These are phyloP conservation scores for Hordeum marinum DNA, from an alignment of 176 grass and related monocot genomes.

Conservation along the genomic window DNA sequence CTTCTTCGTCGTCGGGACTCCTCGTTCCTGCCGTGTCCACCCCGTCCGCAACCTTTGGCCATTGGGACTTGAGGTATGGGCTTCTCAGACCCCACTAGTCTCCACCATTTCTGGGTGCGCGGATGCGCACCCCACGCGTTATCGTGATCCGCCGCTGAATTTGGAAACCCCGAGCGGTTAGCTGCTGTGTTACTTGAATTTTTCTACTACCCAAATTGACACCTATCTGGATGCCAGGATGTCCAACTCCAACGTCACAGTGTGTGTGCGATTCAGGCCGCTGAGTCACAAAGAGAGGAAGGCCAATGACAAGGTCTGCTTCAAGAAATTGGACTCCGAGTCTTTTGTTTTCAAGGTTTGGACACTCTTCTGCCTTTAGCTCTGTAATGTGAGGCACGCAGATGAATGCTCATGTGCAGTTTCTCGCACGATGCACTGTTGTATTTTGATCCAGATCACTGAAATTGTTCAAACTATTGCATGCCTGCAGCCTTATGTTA, in stretches of 20 bases:
- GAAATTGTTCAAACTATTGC: neutral
- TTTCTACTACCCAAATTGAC: neutral
- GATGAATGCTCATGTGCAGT: neutral
- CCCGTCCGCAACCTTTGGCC: neutral
- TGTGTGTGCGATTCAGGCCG: slow-evolving; percentile 82
- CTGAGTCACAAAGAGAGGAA: slow-evolving; percentile 67
- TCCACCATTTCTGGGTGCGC: neutral
- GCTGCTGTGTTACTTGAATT: neutral
- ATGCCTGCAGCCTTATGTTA: neutral
- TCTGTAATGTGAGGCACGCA: neutral
- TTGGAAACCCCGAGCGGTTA: neutral
- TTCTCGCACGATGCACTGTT: neutral
- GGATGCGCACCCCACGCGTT: neutral
- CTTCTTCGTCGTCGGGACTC: too few relatives aligned
- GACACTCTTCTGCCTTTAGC: neutral
- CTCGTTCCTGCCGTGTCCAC: neutral
- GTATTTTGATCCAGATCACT: neutral
- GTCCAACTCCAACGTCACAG: slow-evolving; percentile 72
- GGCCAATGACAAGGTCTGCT: slow-evolving; percentile 45
- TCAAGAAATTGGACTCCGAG: slow-evolving; percentile 54
- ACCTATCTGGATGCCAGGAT: slow-evolving; percentile 30
- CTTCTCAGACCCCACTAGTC: neutral
- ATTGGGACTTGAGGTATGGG: neutral
- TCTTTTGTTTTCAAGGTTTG: slow-evolving; percentile 76
- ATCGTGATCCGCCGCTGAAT: neutral